Base-by-base conservation (phyloP, 2,329 filamentous ascomycete genomes). In the Colletotrichum spaethianum region DNA sequence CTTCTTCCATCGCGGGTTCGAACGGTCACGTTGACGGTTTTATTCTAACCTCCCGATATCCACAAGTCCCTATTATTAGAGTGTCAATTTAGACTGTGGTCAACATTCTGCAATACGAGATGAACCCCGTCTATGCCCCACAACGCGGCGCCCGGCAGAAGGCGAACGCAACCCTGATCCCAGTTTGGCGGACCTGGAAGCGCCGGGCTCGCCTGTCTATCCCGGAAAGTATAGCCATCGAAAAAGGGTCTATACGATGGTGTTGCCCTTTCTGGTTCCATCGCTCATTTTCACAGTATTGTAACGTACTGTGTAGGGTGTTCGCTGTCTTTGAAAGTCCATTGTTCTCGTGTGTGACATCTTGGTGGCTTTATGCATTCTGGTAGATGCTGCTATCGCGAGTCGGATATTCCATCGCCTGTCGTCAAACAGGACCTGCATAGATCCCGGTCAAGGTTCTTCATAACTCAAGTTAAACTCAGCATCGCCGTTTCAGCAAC, bases 61-160 rank as follows among this genome's bases (percentile, higher is more conserved):
- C 67, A 65, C 61, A 66, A 28, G 18, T 52, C 67, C 36, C 55
- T 66, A 70, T 70, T 70, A 33, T 60, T 66, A 38, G 53, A 66
- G 53, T 38, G n/a, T 31, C 53, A 60, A 53, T 55, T 38, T 70
- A 33, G 52, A 28, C 20, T 52, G 44, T 36, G 28, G 53, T 61
- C 53, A 44, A 44, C 26, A 48, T 44, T 26, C 50, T 38, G 14
- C n/a, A 53, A 70, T 66, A 70, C 62, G 67, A 65, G 61, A 66
- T 70, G 61, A 70, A 66, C 53, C 67, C 56, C 65, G 56, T 67
- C 57, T 26, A 55, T 63, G 56, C 56, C 62, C 67, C 67, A 70
- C 61, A 66, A 57, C 52, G 42, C 28, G 53, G 53, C 46, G 38
- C 61, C 65, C 20, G 67, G 67, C 52, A 53, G 57, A 70, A 40